These are phyloP conservation scores for Cutaneotrichosporon spelunceum DNA, from an alignment of 1,284 basidiomycete species.

Conservation along the genomic window DNA sequence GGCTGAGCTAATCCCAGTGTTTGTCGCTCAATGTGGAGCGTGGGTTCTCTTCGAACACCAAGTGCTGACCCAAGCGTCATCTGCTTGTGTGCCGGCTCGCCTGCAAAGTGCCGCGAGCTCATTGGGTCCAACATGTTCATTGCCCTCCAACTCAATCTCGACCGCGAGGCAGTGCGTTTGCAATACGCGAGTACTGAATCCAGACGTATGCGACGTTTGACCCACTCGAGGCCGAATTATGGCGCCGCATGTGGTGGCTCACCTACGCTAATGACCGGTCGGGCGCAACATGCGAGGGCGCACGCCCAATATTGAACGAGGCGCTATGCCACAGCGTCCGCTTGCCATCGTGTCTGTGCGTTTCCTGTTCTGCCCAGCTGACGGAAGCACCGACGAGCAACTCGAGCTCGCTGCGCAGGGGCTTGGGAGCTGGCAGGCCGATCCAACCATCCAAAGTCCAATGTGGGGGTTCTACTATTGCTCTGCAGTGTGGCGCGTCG, in stretches of 20 bases:
- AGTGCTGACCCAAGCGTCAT: not conserved
- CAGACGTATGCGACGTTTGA: conserved; percentile 7
- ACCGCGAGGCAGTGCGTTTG: conserved; percentile 3
- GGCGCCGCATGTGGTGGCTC: conserved; percentile 14
- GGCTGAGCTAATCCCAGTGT: not conserved
- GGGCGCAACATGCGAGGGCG: conserved; percentile 4
- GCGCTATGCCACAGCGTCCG: conserved; percentile 1
- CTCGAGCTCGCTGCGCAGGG: conserved; percentile 4
- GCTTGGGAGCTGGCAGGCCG: not conserved
- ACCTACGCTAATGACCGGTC: conserved; percentile 10
- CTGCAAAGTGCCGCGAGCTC: conserved; percentile 5
- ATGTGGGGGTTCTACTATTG: conserved; percentile 9
- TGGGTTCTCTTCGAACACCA: not conserved
- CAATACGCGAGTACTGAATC: not conserved
- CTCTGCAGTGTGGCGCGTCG: conserved; percentile 8
- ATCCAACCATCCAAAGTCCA: not conserved
- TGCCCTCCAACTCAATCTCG: conserved; percentile 10
- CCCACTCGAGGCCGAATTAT: conserved; percentile 13
- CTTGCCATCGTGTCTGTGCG: conserved; percentile 3
- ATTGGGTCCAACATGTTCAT: conserved; percentile 12
- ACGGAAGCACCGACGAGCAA: not conserved
- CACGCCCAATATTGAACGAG: conserved; percentile 10
- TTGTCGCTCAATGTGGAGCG: not conserved
- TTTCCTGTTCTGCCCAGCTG: not conserved
- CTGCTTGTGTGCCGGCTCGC: not conserved